Conservation (phyloP, 2,329 filamentous ascomycete species). For the Zarea fungicola region DNA sequence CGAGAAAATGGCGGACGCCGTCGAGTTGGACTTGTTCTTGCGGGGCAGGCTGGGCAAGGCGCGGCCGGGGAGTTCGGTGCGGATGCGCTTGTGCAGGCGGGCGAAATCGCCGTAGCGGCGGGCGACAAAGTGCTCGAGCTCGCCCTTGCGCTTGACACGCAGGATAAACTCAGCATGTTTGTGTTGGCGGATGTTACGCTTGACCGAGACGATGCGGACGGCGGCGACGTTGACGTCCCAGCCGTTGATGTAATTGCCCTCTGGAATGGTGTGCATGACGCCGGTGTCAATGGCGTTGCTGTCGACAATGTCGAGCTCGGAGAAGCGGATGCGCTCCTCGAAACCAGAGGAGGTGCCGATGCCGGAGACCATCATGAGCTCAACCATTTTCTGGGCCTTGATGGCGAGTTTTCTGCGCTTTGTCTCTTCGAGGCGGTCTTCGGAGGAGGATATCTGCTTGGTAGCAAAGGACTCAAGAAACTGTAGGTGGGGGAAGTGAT, state of each 20-base stretch:
- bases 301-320: conserved; percentile 95
- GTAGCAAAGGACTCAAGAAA: conserved; percentile 96
- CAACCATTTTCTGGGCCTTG: conserved; percentile 92
- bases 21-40: conserved; percentile 82
- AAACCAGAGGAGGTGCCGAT: conserved; percentile 94
- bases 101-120: conserved; percentile 86
- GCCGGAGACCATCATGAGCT: conserved; percentile 99
- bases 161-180: conserved; percentile 92
- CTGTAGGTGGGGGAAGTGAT: conserved; percentile 36
- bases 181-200: conserved; percentile 83
- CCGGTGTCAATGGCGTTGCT: conserved; percentile 88
- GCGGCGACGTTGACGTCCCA: conserved; percentile 97
- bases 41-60: conserved; percentile 79
- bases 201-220: conserved; percentile 73
- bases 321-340: conserved; percentile 93
- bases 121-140: conserved; percentile 73
- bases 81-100: conserved; percentile 71
- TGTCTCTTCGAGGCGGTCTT: conserved; percentile 92
- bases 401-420: conserved; percentile 87
- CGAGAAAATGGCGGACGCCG: conserved; percentile 52
- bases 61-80: conserved; percentile 84
- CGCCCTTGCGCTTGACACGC: conserved; percentile 72
- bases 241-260: conserved; percentile 87
- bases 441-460: conserved; percentile 94
- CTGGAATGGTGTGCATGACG: conserved; percentile 77